Base-by-base conservation (phyloP, 2,329 filamentous ascomycete species). In the Fusarium dimerum region DNA sequence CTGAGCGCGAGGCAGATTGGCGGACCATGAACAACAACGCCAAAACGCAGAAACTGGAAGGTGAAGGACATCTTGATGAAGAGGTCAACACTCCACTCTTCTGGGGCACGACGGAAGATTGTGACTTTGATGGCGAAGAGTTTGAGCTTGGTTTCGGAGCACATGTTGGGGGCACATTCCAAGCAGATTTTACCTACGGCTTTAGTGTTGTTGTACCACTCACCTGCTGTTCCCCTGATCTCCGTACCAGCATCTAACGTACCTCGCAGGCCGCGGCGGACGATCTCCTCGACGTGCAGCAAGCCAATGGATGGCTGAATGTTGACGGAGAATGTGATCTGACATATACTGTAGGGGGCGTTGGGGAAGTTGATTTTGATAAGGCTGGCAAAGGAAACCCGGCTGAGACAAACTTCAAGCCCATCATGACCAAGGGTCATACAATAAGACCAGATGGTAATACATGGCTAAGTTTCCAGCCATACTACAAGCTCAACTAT, bases 121-220 rank as follows among this genome's bases (percentile, higher is more conserved):
- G 49, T 36, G 18, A 44, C 7, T 26, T 47, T 26, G 45, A 47
- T 16, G 49, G 49, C 6, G 32, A 44, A 36, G 40, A 47, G n/a
- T 45, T 45, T 20, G 50, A 41, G n/a, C 40, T 40, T 20, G 45
- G 45, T 5, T 44, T 52, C 32, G 45, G 45, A 29, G 49, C 44
- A 18, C n/a, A 32, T 40, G 18, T 51, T 2, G n/a, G 10, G 32
- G 49, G 44, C 12, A 40, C 18, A 9, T 20, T 51, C 8, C 15
- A 40, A 10, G 40, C 49, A 9, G 34, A 43, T 30, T 40, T 47
- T 6, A 43, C 10, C 30, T 51, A 47, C 15, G 32, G 49, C 17
- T 36, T 51, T 16, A 43, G 40, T 12, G 10, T 51, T 10, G 18
- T 51, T n/a, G 20, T 51, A 43, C 43, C 40, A 39, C 30, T 30